Evolutionary conservation across 2,329 filamentous ascomycete genomes (phyloP), one percentile per base, ranked within the genome.

Genomic region (Trichoderma arundinaceum): DNA sequence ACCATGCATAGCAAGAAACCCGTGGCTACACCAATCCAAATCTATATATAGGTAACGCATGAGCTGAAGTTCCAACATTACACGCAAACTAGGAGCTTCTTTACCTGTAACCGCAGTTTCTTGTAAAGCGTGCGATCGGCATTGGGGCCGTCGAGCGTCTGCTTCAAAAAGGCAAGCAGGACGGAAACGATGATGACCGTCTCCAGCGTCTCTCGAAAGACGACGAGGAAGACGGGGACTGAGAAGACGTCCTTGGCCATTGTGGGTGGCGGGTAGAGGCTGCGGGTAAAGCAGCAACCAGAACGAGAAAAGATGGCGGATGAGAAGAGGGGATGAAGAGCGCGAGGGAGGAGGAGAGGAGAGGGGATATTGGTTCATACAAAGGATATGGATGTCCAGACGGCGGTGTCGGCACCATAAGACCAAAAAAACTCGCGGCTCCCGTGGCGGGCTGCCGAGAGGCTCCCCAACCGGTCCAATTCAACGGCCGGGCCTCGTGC

Each of bases 201-300:
- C 81, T 96, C 92, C 54, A 96, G 81, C 48, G 88, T 88, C 80
- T 96, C 93, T 74, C 93, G 88, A 76, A 96, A 95, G 79, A 92
- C 89, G 76, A 97, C 91, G 81, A 97, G 94, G 81, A 96, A 96
- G 64, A 96, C 87, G 69, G 90, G 90, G 22, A 92, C 87, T 68
- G 90, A 86, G 77, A 93, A 93, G 66, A 93, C 88, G 75, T 90
- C 86, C 67, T 84, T 83, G 75, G 89, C 88, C 80, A 86, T 88
- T 69, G 58, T 75, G 70, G 48, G 22, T 28, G 22, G 22, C 22
- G 22, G 22, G 4, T 28, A 28, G 22, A 28, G 22, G 22, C 22
- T 28, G 22, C 22, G 19, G n/a, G 33, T 7, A 39, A 9, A 54
- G 48, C 41, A 22, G 28, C 38, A 12, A 15, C 17, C 39, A 39